Conservation (phyloP, 2,329 filamentous ascomycete species). For the Fusarium hostae region DNA sequence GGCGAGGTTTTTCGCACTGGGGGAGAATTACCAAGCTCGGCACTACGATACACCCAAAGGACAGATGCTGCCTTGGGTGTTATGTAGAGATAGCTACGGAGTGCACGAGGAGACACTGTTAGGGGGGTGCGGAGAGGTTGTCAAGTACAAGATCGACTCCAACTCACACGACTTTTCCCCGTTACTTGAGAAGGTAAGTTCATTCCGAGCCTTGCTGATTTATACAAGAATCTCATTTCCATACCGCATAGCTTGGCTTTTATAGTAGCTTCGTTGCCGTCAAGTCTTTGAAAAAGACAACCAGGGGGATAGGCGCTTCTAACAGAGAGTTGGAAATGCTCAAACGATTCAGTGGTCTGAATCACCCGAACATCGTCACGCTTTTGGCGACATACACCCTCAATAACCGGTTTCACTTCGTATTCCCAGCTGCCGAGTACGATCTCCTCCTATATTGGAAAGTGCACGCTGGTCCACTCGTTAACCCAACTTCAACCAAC, state of each 20-base stretch:
- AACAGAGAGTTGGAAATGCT: not conserved
- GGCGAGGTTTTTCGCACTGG: not conserved
- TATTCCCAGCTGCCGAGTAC: not conserved
- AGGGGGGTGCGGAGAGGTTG: not conserved
- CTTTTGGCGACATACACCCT: not conserved
- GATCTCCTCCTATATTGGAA: not conserved
- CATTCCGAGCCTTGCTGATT: fast-evolving
- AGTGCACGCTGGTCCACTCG: not conserved
- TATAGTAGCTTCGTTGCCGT: not conserved
- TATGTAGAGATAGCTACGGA: not conserved
- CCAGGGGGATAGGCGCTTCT: fast-evolving
- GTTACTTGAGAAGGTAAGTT: not conserved
- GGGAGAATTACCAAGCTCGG: not conserved
- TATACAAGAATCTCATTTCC: not conserved
- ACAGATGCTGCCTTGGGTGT: not conserved
- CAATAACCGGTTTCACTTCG: not conserved
- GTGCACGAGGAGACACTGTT: not conserved
- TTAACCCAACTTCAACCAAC: not conserved
- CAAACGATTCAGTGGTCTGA: not conserved
- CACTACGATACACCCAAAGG: not conserved
- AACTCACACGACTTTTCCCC: not conserved
- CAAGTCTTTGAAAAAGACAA: not conserved
- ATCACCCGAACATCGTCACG: not conserved
- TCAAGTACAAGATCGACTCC: not conserved
- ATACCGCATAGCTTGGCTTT: not conserved